Conservation (phyloP, 805 yeast species). For the Maudiozyma turicensis region DNA sequence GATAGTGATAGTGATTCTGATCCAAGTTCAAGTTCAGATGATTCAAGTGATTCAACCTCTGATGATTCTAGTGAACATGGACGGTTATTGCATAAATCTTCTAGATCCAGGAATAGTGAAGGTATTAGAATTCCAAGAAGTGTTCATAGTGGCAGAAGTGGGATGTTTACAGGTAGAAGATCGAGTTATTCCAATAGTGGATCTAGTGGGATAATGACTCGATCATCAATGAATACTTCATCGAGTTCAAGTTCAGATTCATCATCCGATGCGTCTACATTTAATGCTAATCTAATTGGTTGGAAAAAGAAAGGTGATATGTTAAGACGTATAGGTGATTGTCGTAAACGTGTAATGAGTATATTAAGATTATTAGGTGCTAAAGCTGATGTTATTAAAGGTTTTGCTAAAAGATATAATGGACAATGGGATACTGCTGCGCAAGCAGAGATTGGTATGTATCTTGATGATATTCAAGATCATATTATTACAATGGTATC, state of each 20-base stretch:
- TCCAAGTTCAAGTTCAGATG: slow-evolving; percentile 26
- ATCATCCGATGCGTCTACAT: slow-evolving; percentile 28
- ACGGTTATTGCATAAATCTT: slow-evolving; percentile 1
- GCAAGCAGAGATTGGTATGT: slow-evolving; percentile 82
- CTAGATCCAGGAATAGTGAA: neutral
- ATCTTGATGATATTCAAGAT: slow-evolving; percentile 94
- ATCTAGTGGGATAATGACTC: slow-evolving; percentile 3
- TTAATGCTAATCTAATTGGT: slow-evolving; percentile 40
- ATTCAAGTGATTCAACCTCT: slow-evolving; percentile 12
- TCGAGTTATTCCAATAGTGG: slow-evolving; percentile 3
- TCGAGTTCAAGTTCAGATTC: slow-evolving; percentile 16
- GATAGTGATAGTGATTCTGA: slow-evolving; percentile 30
- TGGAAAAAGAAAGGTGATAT: slow-evolving; percentile 94
- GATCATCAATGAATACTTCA: slow-evolving; percentile 12
- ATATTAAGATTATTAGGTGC: slow-evolving; percentile 74
- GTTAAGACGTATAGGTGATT: slow-evolving; percentile 90
- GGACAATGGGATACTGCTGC: slow-evolving; percentile 78
- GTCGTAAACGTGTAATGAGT: slow-evolving; percentile 90
- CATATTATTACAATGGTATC: slow-evolving; percentile 97
- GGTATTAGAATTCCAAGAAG: neutral
- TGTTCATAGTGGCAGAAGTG: neutral
- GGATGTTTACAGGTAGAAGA: neutral
- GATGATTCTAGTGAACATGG: slow-evolving; percentile 6
- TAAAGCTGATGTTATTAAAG: slow-evolving; percentile 96
- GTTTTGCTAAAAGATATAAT: slow-evolving; percentile 83